Evolutionary conservation across 2,329 filamentous ascomycete genomes (phyloP), one percentile per base, ranked within the genome.

Genomic region (Fusarium beomiforme): DNA sequence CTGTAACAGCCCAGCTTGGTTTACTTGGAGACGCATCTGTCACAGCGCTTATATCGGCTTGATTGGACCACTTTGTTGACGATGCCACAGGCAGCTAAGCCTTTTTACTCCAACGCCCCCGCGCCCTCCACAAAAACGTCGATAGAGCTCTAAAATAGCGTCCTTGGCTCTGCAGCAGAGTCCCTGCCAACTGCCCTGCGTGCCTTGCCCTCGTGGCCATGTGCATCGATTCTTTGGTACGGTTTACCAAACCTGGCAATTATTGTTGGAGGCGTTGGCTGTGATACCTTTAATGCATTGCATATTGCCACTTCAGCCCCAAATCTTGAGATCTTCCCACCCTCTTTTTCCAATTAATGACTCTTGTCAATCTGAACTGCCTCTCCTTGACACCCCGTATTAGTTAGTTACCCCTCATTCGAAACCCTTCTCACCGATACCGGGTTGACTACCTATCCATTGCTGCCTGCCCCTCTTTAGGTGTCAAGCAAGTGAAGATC

Each of bases 401-500:
- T 57, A 51, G 29, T 21, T 42, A 23, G 26, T 29, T 36, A 50
- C 57, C 62, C 64, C 47, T 54, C 50, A 59, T 31, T 17, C 41
- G 36, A n/a, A 39, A n/a, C n/a, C 36, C 55, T 37, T 29, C 5
- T 29, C 56, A 66, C 69, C 69, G 69, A 72, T 72, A 72, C 69
- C 69, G 69, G 64, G 69, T 50, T 62, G 34, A 63, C 60, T 51
- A 57, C 67, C 60, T 51, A 57, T 70, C 69, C 65, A 67, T 69
- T 63, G 70, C 65, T 66, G 59, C 63, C 57, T 72, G 69, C 69
- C 69, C 69, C 69, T 72, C 69, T 66, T 70, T 55, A 62, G 47
- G 37, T 67, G 51, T 46, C 67, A 64, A 69, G 54, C 67, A 64
- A 69, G 54, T 47, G 36, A 59, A 51, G 47, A 56, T 55, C 55